Evolutionary conservation across 2,329 filamentous ascomycete species (phyloP).

Genomic region (Cyphellophora attinorum): DNA sequence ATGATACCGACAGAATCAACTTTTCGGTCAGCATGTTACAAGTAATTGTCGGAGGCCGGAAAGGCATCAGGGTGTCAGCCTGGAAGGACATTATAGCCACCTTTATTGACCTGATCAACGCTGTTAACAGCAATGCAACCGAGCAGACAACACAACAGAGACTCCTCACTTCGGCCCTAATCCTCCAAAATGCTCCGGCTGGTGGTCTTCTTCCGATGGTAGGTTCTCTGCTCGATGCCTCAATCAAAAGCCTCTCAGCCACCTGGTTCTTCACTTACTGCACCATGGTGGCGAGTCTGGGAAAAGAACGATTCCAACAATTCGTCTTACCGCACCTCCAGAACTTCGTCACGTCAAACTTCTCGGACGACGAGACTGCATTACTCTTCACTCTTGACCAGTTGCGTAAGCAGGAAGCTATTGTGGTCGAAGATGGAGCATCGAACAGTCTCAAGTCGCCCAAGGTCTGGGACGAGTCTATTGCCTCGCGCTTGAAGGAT

Average conservation of each 20-base stretch:
- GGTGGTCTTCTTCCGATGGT: slow-evolving; percentile 66
- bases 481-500: not conserved
- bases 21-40: slow-evolving; percentile 49
- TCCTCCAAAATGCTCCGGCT: slow-evolving; percentile 68
- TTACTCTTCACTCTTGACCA: slow-evolving; percentile 13
- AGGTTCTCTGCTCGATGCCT: slow-evolving; percentile 51
- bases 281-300: slow-evolving; percentile 65
- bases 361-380: slow-evolving; percentile 58
- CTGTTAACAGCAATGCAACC: slow-evolving; percentile 21
- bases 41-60: slow-evolving; percentile 66
- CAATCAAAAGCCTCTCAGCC: slow-evolving; percentile 58
- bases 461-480: slow-evolving; percentile 1
- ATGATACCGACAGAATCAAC: not conserved
- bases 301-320: slow-evolving; percentile 63
- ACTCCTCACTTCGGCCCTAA: slow-evolving; percentile 42
- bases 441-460: not conserved
- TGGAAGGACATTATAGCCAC: slow-evolving; percentile 59
- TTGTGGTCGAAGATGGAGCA: not conserved
- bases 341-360: slow-evolving; percentile 68
- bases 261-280: slow-evolving; percentile 77
- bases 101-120: slow-evolving; percentile 42
- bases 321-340: slow-evolving; percentile 76
- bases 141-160: slow-evolving; percentile 9
- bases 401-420: slow-evolving; percentile 3
- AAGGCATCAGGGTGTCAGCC: slow-evolving; percentile 61